Conservation (phyloP, 139 green algal species). For the Chlorella sorokiniana region DNA sequence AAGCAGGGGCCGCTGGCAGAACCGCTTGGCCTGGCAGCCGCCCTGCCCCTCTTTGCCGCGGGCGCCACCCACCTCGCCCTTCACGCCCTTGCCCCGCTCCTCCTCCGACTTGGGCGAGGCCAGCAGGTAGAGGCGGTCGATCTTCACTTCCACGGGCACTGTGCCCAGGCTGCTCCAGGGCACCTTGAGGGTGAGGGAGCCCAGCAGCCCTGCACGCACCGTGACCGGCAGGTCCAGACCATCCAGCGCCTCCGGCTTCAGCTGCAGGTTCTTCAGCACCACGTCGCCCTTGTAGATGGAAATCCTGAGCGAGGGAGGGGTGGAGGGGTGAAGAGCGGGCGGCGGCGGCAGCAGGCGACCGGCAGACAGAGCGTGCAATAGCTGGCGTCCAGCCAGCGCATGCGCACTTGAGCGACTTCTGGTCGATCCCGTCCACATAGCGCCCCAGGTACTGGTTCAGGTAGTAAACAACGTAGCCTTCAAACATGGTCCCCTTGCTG, state of each 20-base stretch:
- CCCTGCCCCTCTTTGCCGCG: too few relatives aligned
- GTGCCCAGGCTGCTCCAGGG: constrained; percentile 89
- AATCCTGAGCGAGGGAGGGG: constrained; percentile 44
- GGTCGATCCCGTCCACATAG: constrained; percentile 85
- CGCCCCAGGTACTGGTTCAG: constrained; percentile 86
- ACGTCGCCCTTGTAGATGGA: constrained; percentile 90
- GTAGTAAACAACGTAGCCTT: constrained; percentile 67
- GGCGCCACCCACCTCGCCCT: background rate
- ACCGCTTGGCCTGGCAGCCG: background rate
- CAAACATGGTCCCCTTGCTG: constrained; percentile 1
- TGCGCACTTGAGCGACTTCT: constrained; percentile 60
- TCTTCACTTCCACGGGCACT: constrained; percentile 88
- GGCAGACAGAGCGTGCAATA: too few relatives aligned
- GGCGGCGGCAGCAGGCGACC: background rate
- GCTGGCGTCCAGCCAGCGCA: too few relatives aligned
- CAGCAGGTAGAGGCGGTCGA: constrained; percentile 94
- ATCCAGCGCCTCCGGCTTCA: constrained; percentile 90
- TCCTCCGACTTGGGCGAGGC: constrained; percentile 65
- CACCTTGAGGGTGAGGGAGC: constrained; percentile 90
- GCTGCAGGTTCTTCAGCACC: constrained; percentile 85
- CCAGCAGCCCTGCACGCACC: constrained; percentile 90
- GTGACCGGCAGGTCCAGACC: constrained; percentile 89
- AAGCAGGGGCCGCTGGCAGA: too few relatives aligned
- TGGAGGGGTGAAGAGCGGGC: background rate
- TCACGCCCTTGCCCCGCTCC: constrained; percentile 13